Evolutionary conservation across 495 filamentous ascomycete species (phyloP).

Genomic region (Penicillium lagena): DNA sequence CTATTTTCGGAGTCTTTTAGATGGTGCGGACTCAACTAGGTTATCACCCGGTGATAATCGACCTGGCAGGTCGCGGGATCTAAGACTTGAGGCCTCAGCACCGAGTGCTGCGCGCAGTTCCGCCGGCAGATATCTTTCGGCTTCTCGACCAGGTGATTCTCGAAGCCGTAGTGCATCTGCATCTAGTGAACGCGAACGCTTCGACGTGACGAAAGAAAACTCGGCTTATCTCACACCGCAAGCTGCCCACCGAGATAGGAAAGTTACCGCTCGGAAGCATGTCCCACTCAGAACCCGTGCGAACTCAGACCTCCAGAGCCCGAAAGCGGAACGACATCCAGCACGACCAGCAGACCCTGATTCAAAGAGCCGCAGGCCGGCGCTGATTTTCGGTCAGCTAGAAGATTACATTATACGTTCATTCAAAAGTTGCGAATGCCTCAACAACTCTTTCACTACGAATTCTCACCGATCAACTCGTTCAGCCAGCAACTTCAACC

Average conservation of each 20-base stretch:
- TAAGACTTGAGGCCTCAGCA: background rate
- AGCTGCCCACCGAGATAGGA: slow-evolving; percentile 10
- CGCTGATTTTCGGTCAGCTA: slow-evolving; percentile 57
- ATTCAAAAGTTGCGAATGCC: slow-evolving; percentile 61
- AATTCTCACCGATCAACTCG: slow-evolving; percentile 14
- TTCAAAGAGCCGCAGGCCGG: slow-evolving; percentile 14
- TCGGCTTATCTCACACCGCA: slow-evolving; percentile 8
- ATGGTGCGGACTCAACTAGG: slow-evolving; percentile 6
- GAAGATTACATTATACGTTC: slow-evolving; percentile 69
- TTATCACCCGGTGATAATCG: slow-evolving; percentile 8
- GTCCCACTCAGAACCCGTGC: slow-evolving; percentile 18
- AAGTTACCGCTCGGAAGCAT: slow-evolving; percentile 1
- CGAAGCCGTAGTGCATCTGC: slow-evolving; percentile 27
- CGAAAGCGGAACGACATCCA: slow-evolving; percentile 11
- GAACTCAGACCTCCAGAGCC: slow-evolving; percentile 22
- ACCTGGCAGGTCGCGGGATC: slow-evolving; percentile 3
- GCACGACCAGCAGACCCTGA: slow-evolving; percentile 11
- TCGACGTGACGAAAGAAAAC: slow-evolving; percentile 10
- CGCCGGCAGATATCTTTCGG: slow-evolving; percentile 10
- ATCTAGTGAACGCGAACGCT: slow-evolving; percentile 14
- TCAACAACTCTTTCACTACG: slow-evolving; percentile 65
- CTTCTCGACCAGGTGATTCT: slow-evolving; percentile 13
- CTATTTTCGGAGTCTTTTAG: slow-evolving; percentile 39
- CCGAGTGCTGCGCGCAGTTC: background rate
- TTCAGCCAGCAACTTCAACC: slow-evolving; percentile 19